These are phyloP conservation scores for Coelastrella sp. DNA, from an alignment of 139 green algal genomes.

Conservation along the genomic window DNA sequence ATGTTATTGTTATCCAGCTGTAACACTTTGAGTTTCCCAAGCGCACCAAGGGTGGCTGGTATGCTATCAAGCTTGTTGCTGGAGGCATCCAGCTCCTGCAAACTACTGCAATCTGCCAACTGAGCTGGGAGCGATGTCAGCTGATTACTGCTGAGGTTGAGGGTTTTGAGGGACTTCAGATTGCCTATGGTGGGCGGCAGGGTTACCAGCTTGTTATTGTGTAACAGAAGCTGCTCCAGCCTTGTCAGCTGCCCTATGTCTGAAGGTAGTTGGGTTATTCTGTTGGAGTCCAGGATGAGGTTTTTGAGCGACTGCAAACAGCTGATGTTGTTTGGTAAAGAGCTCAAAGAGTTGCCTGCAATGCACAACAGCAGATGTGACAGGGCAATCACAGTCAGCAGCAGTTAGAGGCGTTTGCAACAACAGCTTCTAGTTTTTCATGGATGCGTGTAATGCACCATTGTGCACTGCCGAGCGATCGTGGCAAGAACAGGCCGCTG, in stretches of 20 bases:
- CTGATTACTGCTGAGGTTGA: slow-evolving; percentile 62
- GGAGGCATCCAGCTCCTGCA: slow-evolving; percentile 63
- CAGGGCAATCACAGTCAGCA: not conserved
- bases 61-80: slow-evolving; percentile 60
- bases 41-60: slow-evolving; percentile 52
- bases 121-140: slow-evolving; percentile 54
- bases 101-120: slow-evolving; percentile 56
- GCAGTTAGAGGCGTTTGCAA: not conserved
- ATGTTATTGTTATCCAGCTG: slow-evolving; percentile 75
- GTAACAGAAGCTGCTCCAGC: slow-evolving; percentile 57
- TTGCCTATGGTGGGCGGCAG: slow-evolving; percentile 59
- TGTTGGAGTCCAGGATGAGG: slow-evolving; percentile 53
- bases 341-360: not conserved
- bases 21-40: slow-evolving; percentile 68
- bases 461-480: no score
- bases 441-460: no score
- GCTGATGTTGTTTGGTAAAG: not conserved
- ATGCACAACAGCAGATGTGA: not conserved
- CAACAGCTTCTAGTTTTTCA: no score
- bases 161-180: slow-evolving; percentile 59
- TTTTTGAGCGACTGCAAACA: not conserved
- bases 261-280: slow-evolving; percentile 42
- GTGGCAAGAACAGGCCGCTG: no score
- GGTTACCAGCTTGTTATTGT: slow-evolving; percentile 43
- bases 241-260: slow-evolving; percentile 38